phyloP scores from a whole-genome alignment of 2,329 filamentous ascomycete genomes.

The Aspergillus terreus region DNA sequence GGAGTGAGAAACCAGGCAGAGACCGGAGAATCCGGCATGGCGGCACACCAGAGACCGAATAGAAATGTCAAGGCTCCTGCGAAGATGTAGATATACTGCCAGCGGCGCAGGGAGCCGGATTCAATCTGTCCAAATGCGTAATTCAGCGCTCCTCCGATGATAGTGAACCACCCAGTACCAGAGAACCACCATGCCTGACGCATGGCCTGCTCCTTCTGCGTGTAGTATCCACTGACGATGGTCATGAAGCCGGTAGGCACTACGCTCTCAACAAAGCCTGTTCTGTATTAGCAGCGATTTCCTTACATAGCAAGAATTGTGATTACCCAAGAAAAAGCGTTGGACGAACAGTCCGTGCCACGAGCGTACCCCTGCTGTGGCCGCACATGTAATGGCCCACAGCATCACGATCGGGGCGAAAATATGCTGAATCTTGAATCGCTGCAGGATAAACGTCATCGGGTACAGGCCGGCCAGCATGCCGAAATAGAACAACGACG shows the following conservation, averaged over 20 bases:
- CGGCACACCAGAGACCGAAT: conserved; percentile 63
- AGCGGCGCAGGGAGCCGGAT: conserved; percentile 52
- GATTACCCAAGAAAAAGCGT: conserved; percentile 56
- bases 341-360: conserved; percentile 64
- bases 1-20: conserved; percentile 65
- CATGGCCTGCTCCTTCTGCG: conserved; percentile 61
- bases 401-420: conserved; percentile 55
- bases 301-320: neutral
- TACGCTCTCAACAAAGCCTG: conserved; percentile 57
- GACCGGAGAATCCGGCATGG: conserved; percentile 62
- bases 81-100: conserved; percentile 70
- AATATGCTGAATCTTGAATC: conserved; percentile 62
- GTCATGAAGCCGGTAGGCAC: conserved; percentile 66
- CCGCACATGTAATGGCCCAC: conserved; percentile 66
- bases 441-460: conserved; percentile 67
- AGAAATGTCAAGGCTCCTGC: conserved; percentile 61
- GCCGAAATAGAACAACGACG: conserved; percentile 75
- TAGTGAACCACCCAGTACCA: conserved; percentile 53
- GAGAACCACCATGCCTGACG: conserved; percentile 68
- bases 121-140: conserved; percentile 65
- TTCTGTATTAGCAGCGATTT: neutral
- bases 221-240: conserved; percentile 61
- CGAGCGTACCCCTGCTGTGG: conserved; percentile 63
- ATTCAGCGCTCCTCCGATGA: conserved; percentile 62
- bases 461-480: conserved; percentile 72